These are phyloP conservation scores for Claviceps capensis DNA, from an alignment of 2,329 filamentous ascomycete genomes.

Conservation along the genomic window DNA sequence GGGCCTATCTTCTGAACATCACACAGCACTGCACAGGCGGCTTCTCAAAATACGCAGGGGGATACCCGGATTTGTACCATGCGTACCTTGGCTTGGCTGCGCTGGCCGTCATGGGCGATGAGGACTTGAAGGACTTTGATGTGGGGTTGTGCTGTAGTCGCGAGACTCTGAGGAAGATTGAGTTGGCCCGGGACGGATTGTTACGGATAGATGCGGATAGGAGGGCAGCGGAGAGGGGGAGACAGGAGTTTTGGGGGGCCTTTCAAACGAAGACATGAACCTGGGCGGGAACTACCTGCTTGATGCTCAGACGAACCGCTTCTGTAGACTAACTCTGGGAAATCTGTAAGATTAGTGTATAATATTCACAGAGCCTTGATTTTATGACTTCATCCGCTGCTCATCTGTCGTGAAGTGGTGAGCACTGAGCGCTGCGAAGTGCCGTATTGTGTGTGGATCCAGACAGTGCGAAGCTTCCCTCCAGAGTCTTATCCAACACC, in stretches of 20 bases:
- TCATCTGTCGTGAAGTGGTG: neutral
- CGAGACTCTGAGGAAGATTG: conserved; percentile 38
- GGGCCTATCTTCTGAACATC: conserved; percentile 70
- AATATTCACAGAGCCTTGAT: neutral
- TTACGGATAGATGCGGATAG: conserved; percentile 8
- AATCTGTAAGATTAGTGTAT: neutral
- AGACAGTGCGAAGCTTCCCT: neutral
- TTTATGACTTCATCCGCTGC: neutral
- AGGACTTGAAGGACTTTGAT: conserved; percentile 57
- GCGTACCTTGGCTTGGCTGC: conserved; percentile 77
- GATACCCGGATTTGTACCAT: conserved; percentile 70
- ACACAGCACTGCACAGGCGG: conserved; percentile 79
- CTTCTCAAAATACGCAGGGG: conserved; percentile 59
- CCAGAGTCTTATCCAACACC: neutral
- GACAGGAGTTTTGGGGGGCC: conserved; percentile 11
- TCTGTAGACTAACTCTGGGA: neutral
- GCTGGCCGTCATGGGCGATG: conserved; percentile 59
- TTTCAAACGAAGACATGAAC: neutral
- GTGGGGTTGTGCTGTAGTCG: conserved; percentile 61
- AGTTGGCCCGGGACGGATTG: conserved; percentile 28
- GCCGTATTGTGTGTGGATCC: neutral
- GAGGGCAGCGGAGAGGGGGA: neutral
- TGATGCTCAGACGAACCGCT: neutral
- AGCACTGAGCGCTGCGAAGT: too few species aligned
- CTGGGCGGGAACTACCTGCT: neutral